Evolutionary conservation across 2,329 filamentous ascomycete genomes (phyloP).

Genomic region (Podosphaera fusca): DNA sequence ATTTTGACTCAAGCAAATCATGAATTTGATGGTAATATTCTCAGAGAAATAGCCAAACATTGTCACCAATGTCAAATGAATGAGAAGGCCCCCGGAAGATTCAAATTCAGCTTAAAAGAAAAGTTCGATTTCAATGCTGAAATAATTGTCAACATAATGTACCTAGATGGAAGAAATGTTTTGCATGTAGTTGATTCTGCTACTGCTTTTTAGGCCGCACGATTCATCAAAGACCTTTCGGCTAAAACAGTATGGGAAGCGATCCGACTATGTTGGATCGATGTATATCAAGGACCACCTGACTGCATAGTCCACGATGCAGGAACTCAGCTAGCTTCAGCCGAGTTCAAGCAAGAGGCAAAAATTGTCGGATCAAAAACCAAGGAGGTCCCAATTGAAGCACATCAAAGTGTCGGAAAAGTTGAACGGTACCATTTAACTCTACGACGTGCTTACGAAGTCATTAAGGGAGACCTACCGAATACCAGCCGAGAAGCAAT

Average conservation of each 20-base stretch:
- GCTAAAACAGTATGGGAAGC: slow-evolving; percentile 1
- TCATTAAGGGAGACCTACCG: slow-evolving; percentile 1
- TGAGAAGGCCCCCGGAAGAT: not conserved
- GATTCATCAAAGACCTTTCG: slow-evolving; percentile 1
- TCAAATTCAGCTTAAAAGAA: not conserved
- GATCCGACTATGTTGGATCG: slow-evolving; percentile 1
- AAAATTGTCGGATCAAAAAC: not conserved
- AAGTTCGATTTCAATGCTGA: slow-evolving; percentile 1
- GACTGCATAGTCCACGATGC: slow-evolving; percentile 1
- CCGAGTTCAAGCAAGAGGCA: slow-evolving; percentile 1
- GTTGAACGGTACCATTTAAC: slow-evolving; percentile 3
- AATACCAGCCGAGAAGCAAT: slow-evolving; percentile 1
- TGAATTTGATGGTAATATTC: not conserved
- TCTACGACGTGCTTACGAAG: slow-evolving; percentile 2
- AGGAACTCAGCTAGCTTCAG: slow-evolving; percentile 1
- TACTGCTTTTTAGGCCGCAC: slow-evolving; percentile 2
- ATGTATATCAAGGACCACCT: slow-evolving; percentile 2
- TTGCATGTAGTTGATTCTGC: slow-evolving; percentile 2
- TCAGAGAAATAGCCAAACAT: not conserved
- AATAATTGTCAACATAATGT: slow-evolving; percentile 2
- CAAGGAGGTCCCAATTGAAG: slow-evolving; percentile 1
- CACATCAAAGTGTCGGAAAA: slow-evolving; percentile 1
- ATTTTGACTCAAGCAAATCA: not conserved
- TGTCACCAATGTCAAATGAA: not conserved
- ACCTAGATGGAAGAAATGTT: slow-evolving; percentile 1